Evolutionary conservation across 441 rosid species (phyloP), one percentile per base, ranked within the genome.

Genomic region (Erodium texanum): DNA sequence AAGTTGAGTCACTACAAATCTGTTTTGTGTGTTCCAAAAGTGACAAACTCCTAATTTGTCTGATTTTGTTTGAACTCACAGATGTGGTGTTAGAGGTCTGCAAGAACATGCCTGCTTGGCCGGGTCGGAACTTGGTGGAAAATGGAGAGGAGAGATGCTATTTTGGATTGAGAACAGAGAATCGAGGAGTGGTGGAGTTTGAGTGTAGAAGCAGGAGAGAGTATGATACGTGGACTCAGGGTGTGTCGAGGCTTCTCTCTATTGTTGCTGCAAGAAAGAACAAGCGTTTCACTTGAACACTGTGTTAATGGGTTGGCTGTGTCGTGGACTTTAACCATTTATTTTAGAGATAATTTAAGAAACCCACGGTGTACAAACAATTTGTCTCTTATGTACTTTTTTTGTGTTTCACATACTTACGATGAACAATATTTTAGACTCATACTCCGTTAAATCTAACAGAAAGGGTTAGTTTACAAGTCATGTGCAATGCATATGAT

Each of bases 171-270:
- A 93, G 84, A 84, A 89, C 99, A 0, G 58, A 75, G 3, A 66
- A 58, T 68, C 82, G 86, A 1, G 96, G 99, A 0, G 78, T 88
- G 0, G 86, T 93, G 0, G 97, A 93, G 24, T 93, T 93, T 1
- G 99, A 93, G 71, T 90, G 96, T 81, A 65, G 76, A 79, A 93
- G 64, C 82, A 93, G 89, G 82, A 84, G 81, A 67, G 99, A 93
- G 67, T 85, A 93, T 65, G 97, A 94, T 62, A 77, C 83, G 61
- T 94, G 97, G 98, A 94, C 98, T 50, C 91, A 89, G 56, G 99
- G 99, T 7, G 96, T 92, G 1, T 76, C 98, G 15, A 86, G 98
- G 78, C 98, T 94, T 56, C 93, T 94, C 58, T 76, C 80, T 38
- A 64, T 92, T 62, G 94, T 87, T 43, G 85, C 92, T 41, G 98